Evolutionary conservation across 345 rosid species (phyloP), one percentile per base, ranked within the genome.

Genomic region (Syzygium jambos): DNA sequence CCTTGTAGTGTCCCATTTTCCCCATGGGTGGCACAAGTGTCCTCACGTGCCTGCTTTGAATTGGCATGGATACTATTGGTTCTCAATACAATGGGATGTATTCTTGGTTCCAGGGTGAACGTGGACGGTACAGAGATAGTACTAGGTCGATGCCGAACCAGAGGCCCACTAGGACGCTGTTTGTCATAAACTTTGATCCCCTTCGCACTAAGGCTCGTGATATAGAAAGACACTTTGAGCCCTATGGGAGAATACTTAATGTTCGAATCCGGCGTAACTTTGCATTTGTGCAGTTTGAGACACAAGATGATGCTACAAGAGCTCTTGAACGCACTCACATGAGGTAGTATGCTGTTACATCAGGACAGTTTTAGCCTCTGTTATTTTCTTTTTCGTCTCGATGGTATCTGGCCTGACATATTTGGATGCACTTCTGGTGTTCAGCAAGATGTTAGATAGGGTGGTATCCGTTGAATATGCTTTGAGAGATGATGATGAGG

Each of bases 381-480:
- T 84, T 46, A 52, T 25, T 84, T 63, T 52, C 11, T 61, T 22
- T 52, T 12, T 63, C 68, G 25, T 23, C 85, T 84, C 3, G 5
- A 34, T 52, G 30, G 78, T 86, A 4, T 14, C 22, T 82, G 19
- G 29, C 61, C 54, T 59, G 77, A 73, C 77, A 52, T 52, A 22
- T 52, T 52, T 49, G 25, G 46, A 84, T 52, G 34, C 52, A 38
- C 27, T 88, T 84, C 54, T 91, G 92, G 46, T 73, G 80, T 34
- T 34, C 95, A 95, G 98, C 92, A 97, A 93, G 88, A 87, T 97
- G 88, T 80, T 94, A 92, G 98, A 95, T 90, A 90, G 97, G 86
- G 95, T 96, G 83, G 95, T 96, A 6, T 96, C 99, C 30, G 95
- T 96, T 85, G 98, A 97, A 93, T 96, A 97, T 91, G 98, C 99